Conservation (phyloP, 164 flowering plant genomes). For the Umbilicus rupestris region DNA sequence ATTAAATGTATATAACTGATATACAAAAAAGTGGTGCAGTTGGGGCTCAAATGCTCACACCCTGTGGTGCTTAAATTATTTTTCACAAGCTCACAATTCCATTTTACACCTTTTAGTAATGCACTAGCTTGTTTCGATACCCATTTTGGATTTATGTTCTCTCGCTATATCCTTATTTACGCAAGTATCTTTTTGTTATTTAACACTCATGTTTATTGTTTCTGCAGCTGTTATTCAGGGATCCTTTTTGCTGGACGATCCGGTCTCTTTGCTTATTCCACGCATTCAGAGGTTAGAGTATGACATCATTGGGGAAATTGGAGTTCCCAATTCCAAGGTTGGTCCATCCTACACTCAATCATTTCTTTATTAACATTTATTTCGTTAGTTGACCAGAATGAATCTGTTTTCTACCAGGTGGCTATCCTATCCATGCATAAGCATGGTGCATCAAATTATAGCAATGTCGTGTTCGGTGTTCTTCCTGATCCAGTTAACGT, state of each 20-base stretch:
- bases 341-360: not conserved
- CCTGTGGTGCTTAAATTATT: no score
- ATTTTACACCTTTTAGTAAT: no score
- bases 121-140: no score
- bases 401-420: constrained; percentile 31
- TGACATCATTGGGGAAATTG: constrained; percentile 53
- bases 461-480: constrained; percentile 60
- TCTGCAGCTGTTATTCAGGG: constrained; percentile 56
- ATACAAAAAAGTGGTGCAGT: no score
- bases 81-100: no score
- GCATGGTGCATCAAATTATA: constrained; percentile 34
- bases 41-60: no score
- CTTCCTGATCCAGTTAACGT: constrained; percentile 47
- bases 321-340: constrained; percentile 52
- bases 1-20: no score
- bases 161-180: not conserved
- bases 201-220: not conserved
- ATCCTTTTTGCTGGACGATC: constrained; percentile 46
- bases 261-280: constrained; percentile 41
- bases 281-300: constrained; percentile 41
- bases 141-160: not conserved
- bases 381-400: not conserved
- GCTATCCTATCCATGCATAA: constrained; percentile 54
- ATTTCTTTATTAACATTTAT: not conserved
- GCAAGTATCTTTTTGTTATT: not conserved